Conservation (phyloP, 768 basidiomycete genomes). For the Leccinum aurantiacum region DNA sequence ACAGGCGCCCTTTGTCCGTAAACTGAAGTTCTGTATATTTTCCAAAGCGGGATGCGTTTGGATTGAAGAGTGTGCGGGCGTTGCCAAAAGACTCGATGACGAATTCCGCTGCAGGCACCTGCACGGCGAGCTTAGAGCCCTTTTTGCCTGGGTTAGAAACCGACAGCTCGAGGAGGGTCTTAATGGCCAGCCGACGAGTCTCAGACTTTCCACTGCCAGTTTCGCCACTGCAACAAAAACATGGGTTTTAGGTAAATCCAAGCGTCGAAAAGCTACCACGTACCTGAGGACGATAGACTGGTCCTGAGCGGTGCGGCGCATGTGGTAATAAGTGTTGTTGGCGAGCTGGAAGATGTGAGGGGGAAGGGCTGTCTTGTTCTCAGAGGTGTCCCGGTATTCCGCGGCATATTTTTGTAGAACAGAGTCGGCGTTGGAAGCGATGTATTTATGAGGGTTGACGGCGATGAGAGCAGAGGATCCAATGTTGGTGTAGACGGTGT, state of each 20-base stretch:
- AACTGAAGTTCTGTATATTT: conserved; percentile 99
- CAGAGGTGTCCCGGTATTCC: conserved; percentile 68
- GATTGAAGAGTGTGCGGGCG: conserved; percentile 87
- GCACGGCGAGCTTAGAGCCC: conserved; percentile 80
- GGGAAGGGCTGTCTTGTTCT: conserved; percentile 57
- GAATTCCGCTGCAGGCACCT: conserved; percentile 92
- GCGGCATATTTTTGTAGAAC: conserved; percentile 82
- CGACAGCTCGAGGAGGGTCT: conserved; percentile 86
- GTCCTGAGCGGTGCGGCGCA: conserved; percentile 91
- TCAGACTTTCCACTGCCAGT: conserved; percentile 95
- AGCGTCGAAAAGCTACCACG: conserved; percentile 25
- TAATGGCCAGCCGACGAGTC: conserved; percentile 85
- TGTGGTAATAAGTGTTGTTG: conserved; percentile 92
- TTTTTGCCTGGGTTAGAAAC: conserved; percentile 91
- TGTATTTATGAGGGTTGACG: conserved; percentile 92
- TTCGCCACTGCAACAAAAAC: conserved; percentile 63
- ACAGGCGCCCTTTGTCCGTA: conserved; percentile 84
- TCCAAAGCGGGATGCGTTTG: conserved; percentile 95
- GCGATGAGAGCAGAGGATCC: conserved; percentile 76
- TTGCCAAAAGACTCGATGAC: conserved; percentile 95
- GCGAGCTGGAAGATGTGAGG: conserved; percentile 94
- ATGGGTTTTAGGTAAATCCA: not conserved
- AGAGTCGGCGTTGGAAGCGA: conserved; percentile 80
- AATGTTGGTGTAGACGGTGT: conserved; percentile 75
- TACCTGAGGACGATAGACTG: conserved; percentile 87